phyloP scores from a whole-genome alignment of 495 filamentous ascomycete species.

The Paragyromitra xinjiangensis region DNA sequence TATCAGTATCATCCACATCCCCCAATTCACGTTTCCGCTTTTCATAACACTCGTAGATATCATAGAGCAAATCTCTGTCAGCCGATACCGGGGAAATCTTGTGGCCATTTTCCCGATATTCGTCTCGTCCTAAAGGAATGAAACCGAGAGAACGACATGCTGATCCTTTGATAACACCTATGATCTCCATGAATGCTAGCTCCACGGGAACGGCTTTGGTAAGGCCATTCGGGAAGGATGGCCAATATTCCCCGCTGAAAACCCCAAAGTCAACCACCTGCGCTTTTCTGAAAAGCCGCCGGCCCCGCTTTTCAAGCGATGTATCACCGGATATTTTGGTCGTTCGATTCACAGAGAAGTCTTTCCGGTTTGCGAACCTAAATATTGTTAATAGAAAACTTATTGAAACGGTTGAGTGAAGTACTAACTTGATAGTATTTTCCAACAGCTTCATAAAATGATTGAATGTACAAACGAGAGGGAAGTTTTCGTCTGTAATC shows the following conservation, averaged over 20 bases:
- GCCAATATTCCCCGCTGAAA: constrained; percentile 61
- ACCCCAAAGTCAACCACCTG: constrained; percentile 58
- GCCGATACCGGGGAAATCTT: constrained; percentile 54
- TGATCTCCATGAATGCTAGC: constrained; percentile 62
- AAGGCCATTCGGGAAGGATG: constrained; percentile 46
- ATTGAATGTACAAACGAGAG: constrained; percentile 62
- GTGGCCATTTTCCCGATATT: constrained; percentile 59
- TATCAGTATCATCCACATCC: constrained; percentile 60
- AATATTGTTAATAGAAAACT: constrained; percentile 8
- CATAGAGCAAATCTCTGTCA: constrained; percentile 55
- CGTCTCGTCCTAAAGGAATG: constrained; percentile 50
- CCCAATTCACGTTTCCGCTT: constrained; percentile 54
- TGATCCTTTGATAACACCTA: constrained; percentile 63
- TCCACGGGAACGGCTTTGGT: constrained; percentile 49
- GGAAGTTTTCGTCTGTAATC: constrained; percentile 58
- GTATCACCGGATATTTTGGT: background rate
- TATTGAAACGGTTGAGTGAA: background rate
- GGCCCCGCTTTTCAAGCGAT: background rate
- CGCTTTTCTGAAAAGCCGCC: constrained; percentile 30
- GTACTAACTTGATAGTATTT: constrained; percentile 50
- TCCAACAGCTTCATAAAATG: constrained; percentile 59
- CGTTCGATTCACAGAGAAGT: constrained; percentile 15
- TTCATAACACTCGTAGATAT: constrained; percentile 60
- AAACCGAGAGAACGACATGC: constrained; percentile 43
- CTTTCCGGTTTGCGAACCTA: constrained; percentile 37